Evolutionary conservation across 257 asterid species (phyloP).

Genomic region (Capsicum rhomboideum): DNA sequence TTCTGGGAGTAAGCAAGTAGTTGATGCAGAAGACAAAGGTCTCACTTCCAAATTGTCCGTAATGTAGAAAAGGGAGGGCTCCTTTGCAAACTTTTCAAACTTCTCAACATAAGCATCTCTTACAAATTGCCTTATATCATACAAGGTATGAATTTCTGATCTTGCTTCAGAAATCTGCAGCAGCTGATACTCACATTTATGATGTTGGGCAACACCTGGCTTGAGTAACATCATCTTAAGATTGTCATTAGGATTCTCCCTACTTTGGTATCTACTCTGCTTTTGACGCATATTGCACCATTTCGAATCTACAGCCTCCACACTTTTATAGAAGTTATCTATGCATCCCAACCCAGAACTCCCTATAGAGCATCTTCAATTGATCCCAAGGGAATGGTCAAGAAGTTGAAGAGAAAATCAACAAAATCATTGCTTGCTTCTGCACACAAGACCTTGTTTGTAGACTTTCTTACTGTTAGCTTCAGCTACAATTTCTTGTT

Average conservation of each 20-base stretch:
- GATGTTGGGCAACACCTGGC: background rate
- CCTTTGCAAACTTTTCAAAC: background rate
- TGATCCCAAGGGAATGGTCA: slow-evolving; percentile 5
- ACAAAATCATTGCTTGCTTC: background rate
- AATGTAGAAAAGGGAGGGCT: background rate
- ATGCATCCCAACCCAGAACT: background rate
- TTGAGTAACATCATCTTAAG: background rate
- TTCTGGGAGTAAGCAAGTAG: no score
- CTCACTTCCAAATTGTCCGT: background rate
- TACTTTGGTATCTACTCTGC: background rate
- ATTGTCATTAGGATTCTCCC: background rate
- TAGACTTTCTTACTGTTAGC: background rate
- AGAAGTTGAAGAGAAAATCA: slow-evolving; percentile 5
- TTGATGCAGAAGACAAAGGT: background rate
- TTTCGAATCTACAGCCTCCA: background rate
- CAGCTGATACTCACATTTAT: background rate
- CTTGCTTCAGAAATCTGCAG: background rate
- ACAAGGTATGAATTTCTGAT: background rate
- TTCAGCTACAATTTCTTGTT: background rate
- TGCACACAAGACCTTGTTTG: background rate
- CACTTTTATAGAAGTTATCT: background rate
- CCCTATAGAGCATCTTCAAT: background rate
- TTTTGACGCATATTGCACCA: background rate
- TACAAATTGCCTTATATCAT: background rate
- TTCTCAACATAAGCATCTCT: background rate